Base-by-base conservation (phyloP, 1,284 basidiomycete genomes). In the Uromyces viciae-fabae region DNA sequence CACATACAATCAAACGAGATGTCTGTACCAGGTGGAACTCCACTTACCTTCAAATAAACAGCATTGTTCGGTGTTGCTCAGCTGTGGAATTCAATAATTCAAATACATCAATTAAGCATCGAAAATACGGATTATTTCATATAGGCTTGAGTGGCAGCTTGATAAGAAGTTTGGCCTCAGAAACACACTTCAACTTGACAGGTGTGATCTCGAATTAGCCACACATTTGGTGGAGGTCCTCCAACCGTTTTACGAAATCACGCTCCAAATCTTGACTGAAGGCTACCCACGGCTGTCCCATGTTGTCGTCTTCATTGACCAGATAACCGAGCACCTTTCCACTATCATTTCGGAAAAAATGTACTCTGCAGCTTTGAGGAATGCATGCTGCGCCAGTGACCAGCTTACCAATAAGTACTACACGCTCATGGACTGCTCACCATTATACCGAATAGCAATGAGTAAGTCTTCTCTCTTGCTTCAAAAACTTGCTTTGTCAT, bases 141-240 rank as follows among this genome's bases (percentile, higher is more conserved):
- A n/a, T n/a, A n/a, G n/a, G n/a, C n/a, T n/a, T n/a, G n/a, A 69
- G 66, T 69, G 66, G 66, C 66, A 69, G 66, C 40, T n/a, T 33
- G 42, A 69, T 69, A 69, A 69, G 33, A 46, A n/a, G n/a, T 19
- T 46, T 64, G 60, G 60, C 5, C 31, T 38, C n/a, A 15, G 4
- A 19, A 33, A 19, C 36, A 22, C 15, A 38, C 42, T 38, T 38
- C 25, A n/a, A 22, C 36, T 64, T 38, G 42, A n/a, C 25, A 11
- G 42, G 33, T 19, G 42, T 22, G 25, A 64, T 64, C 31, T 64
- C 7, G 31, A 64, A 33, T 64, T 64, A 22, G 60, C 60, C 2
- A 22, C 17, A 22, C 33, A 64, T n/a, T 19, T 64, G 9, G 33
- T 64, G 19, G 17, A 64, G 9, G 33, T 64, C 31, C 60, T 64